phyloP scores from a whole-genome alignment of 2,329 filamentous ascomycete genomes.

The Botrytis cinerea region DNA sequence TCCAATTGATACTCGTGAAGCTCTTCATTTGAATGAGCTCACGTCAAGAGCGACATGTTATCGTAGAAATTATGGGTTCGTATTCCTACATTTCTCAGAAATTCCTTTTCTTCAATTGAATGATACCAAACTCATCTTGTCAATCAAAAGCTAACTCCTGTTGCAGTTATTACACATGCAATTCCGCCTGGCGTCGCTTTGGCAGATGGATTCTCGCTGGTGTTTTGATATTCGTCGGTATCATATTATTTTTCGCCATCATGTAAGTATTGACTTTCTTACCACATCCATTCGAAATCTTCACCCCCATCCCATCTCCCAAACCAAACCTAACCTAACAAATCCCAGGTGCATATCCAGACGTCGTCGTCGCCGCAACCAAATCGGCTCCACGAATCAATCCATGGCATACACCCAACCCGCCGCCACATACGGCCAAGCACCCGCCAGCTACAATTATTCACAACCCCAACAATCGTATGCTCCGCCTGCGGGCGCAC shows the following conservation, averaged over 20 bases:
- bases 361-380: slow-evolving; percentile 24
- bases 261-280: slow-evolving; percentile 25
- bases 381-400: slow-evolving; percentile 12
- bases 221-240: slow-evolving; percentile 29
- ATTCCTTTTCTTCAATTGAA: not conserved
- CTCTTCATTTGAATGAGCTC: slow-evolving; percentile 11
- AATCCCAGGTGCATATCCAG: not conserved
- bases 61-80: slow-evolving; percentile 8
- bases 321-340: slow-evolving; percentile 1
- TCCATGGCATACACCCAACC: slow-evolving; percentile 23
- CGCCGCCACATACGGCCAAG: slow-evolving; percentile 16
- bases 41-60: slow-evolving; percentile 16
- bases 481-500: slow-evolving; percentile 24
- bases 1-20: slow-evolving; percentile 24
- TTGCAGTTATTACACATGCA: slow-evolving; percentile 18
- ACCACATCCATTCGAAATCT: not conserved
- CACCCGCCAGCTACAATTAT: slow-evolving; percentile 14
- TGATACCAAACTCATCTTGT: too few relatives aligned
- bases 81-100: not conserved
- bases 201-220: slow-evolving; percentile 35
- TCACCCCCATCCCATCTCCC: not conserved
- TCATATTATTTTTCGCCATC: slow-evolving; percentile 28
- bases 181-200: slow-evolving; percentile 28
- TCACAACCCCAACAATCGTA: slow-evolving; percentile 23
- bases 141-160: not conserved